Conservation (phyloP, 2,329 filamentous ascomycete genomes). For the Nigrograna mackinnonii region DNA sequence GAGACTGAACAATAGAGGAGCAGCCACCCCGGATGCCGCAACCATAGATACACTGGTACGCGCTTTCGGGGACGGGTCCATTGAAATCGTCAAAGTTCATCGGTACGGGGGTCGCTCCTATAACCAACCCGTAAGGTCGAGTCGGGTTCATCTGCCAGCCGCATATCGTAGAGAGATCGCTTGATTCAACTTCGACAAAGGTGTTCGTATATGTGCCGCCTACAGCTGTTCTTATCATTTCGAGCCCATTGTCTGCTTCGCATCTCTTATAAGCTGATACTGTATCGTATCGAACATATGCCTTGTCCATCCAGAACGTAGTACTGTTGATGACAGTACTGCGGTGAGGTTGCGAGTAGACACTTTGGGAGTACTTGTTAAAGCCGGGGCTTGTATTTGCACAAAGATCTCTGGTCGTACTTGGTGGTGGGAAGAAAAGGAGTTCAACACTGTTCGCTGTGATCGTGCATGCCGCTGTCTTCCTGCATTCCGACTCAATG, state of each 20-base stretch:
- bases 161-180: too few species aligned
- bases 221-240: not conserved
- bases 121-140: not conserved
- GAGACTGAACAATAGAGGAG: not conserved
- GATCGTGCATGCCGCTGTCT: slow-evolving; percentile 8
- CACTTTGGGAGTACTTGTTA: slow-evolving; percentile 7
- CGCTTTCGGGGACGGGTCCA: too few species aligned
- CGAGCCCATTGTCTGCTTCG: not conserved
- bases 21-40: too few species aligned
- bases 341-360: slow-evolving; percentile 6
- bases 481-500: slow-evolving; percentile 1
- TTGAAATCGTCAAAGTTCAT: not conserved
- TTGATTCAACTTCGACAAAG: not conserved
- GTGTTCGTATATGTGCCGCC: not conserved
- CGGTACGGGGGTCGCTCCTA: not conserved
- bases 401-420: slow-evolving; percentile 7
- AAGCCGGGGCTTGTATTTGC: slow-evolving; percentile 11
- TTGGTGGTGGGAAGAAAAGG: slow-evolving; percentile 9
- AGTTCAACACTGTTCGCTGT: slow-evolving; percentile 4
- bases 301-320: slow-evolving; percentile 11
- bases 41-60: too few species aligned
- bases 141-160: too few species aligned
- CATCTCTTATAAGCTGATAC: slow-evolving; percentile 10
- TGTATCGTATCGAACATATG: slow-evolving; percentile 8
- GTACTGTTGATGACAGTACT: slow-evolving; percentile 6